A percentile compares a stretch with the other conserved stretches of the same genome.
phyloP scores from a whole-genome alignment of 148 eudicot genomes.

The Drosera capensis region DNA sequence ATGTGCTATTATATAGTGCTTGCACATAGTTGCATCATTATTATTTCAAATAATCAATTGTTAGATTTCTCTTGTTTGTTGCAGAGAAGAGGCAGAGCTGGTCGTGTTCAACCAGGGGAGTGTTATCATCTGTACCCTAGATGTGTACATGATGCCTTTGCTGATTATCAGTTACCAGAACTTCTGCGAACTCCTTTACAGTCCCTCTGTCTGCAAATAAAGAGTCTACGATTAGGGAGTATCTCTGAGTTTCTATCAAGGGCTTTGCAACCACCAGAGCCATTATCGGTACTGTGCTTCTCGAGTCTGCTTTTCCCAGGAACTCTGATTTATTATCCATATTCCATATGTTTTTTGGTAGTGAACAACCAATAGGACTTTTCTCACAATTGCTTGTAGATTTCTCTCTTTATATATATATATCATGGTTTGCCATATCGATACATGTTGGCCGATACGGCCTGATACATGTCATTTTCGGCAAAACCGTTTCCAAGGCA shows the following conservation, averaged over 20 bases:
- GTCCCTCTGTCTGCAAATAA: constrained; percentile 92
- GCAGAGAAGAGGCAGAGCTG: constrained; percentile 95
- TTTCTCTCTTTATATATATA: too few species aligned
- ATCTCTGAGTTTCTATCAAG: constrained; percentile 73
- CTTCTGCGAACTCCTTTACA: constrained; percentile 95
- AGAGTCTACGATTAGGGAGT: constrained; percentile 78
- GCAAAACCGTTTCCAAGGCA: too few species aligned
- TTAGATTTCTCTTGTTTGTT: neutral
- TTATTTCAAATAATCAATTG: neutral
- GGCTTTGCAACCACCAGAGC: constrained; percentile 90
- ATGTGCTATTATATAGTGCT: neutral
- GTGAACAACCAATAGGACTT: too few species aligned
- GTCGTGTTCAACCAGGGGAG: constrained; percentile 97
- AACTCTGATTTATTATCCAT: neutral
- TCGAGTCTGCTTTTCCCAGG: neutral
- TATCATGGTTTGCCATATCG: too few species aligned
- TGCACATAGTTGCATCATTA: constrained; percentile 23
- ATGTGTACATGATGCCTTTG: constrained; percentile 77
- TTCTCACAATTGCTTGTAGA: too few species aligned
- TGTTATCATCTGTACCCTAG: constrained; percentile 90
- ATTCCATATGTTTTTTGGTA: neutral
- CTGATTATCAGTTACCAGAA: constrained; percentile 94
- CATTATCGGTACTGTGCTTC: constrained; percentile 52
- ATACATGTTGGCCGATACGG: too few species aligned
- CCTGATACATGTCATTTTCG: too few species aligned